phyloP scores from a whole-genome alignment of 371 early-diverging fungal species.

The Conidiobolus incongruus region DNA sequence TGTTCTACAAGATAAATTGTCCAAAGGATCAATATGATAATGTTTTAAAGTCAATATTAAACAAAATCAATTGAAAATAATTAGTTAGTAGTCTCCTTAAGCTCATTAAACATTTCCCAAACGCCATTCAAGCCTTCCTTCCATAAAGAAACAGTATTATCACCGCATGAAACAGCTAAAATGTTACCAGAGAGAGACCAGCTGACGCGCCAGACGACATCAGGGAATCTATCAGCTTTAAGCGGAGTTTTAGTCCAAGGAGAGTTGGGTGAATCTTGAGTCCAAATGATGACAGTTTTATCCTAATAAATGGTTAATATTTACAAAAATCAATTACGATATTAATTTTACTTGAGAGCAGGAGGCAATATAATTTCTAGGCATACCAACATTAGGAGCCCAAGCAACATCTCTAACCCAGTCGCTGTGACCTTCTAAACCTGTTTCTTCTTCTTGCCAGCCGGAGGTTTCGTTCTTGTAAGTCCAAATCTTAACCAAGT shows the following conservation, averaged over 20 bases:
- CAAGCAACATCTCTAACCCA: conserved; percentile 98
- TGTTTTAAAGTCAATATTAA: too few relatives aligned
- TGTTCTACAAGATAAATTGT: too few relatives aligned
- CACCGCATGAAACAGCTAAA: conserved; percentile 85
- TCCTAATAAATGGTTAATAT: too few relatives aligned
- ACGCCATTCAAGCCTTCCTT: conserved; percentile 80
- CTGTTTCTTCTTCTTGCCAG: conserved; percentile 47
- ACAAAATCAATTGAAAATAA: too few relatives aligned
- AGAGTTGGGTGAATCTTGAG: conserved; percentile 43
- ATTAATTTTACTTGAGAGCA: conserved; percentile 82
- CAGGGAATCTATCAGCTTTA: conserved; percentile 61
- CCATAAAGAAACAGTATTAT: conserved; percentile 90
- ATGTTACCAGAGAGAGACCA: conserved; percentile 91
- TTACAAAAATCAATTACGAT: too few relatives aligned
- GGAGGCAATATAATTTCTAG: conserved; percentile 68
- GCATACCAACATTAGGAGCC: conserved; percentile 87
- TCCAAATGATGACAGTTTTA: conserved; percentile 91
- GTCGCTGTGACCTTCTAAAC: conserved; percentile 79
- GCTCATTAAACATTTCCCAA: conserved; percentile 62
- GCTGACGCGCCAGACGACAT: conserved; percentile 93
- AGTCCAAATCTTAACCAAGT: conserved; percentile 83
- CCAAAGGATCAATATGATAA: too few relatives aligned
- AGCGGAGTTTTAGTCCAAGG: conserved; percentile 54
- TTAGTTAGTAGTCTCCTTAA: too few relatives aligned
- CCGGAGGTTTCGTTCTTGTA: conserved; percentile 47